Conservation (phyloP, 73 alveolate species). For the Halteria grandinella region DNA sequence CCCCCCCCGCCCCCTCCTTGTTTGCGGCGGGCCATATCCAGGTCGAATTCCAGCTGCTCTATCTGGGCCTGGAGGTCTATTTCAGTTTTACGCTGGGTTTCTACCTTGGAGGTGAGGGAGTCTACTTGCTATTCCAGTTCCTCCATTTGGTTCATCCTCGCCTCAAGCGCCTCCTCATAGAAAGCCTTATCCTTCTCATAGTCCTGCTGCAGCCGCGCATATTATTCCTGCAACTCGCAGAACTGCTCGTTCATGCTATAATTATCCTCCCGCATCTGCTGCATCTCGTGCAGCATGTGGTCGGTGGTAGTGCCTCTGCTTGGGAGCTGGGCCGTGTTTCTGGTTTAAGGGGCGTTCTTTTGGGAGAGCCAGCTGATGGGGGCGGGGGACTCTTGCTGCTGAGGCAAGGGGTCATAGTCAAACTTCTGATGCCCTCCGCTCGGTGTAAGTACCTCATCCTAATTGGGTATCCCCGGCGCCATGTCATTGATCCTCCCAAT, state of each 20-base stretch:
- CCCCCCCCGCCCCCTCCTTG: not conserved
- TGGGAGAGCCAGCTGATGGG: too few relatives aligned
- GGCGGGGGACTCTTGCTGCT: too few relatives aligned
- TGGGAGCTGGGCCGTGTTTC: too few relatives aligned
- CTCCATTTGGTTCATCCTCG: slow-evolving; percentile 56
- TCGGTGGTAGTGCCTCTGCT: too few relatives aligned
- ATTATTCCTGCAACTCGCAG: slow-evolving; percentile 29
- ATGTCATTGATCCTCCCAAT: slow-evolving; percentile 31
- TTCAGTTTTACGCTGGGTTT: not conserved
- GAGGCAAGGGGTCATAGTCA: too few relatives aligned
- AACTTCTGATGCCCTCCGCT: too few relatives aligned
- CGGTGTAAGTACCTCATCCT: slow-evolving; percentile 35
- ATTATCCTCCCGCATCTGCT: slow-evolving; percentile 8
- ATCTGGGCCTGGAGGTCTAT: slow-evolving; percentile 1
- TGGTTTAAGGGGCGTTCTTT: too few relatives aligned
- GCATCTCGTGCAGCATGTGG: slow-evolving; percentile 18
- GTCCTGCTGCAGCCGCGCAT: slow-evolving; percentile 39
- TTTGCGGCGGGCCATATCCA: slow-evolving; percentile 10
- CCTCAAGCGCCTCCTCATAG: slow-evolving; percentile 66
- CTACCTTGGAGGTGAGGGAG: not conserved
- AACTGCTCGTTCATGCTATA: slow-evolving; percentile 14
- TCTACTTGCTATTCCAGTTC: slow-evolving; percentile 9
- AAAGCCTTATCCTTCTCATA: slow-evolving; percentile 46
- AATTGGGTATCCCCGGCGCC: slow-evolving; percentile 51
- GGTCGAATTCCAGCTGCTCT: slow-evolving; percentile 31